These are phyloP conservation scores for Paramecium sonneborni DNA, from an alignment of 73 alveolate genomes.

Conservation along the genomic window DNA sequence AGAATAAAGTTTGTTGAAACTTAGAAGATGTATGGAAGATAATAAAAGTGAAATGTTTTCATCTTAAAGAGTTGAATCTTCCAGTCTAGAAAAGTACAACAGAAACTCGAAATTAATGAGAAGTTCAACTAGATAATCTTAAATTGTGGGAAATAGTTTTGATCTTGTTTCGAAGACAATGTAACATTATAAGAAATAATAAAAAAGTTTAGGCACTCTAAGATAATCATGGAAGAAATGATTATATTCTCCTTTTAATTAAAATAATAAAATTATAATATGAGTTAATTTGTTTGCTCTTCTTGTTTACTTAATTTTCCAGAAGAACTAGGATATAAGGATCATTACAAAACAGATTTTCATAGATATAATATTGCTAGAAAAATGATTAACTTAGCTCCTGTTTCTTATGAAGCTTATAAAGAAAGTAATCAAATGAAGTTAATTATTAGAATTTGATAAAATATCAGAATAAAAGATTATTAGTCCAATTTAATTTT, in stretches of 20 bases:
- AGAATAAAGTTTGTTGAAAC: background rate
- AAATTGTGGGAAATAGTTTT: background rate
- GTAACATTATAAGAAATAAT: background rate
- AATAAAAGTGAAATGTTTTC: background rate
- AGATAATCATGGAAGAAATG: constrained; percentile 29
- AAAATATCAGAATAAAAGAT: background rate
- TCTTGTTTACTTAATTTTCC: constrained; percentile 9
- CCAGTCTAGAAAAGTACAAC: background rate
- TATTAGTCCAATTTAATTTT: background rate
- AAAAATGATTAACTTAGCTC: constrained; percentile 3
- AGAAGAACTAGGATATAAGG: constrained; percentile 5
- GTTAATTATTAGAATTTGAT: constrained; percentile 26
- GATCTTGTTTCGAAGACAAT: background rate
- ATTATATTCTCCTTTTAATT: background rate
- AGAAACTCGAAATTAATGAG: background rate
- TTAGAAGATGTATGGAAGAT: background rate
- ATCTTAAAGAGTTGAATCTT: background rate
- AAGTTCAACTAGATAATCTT: background rate
- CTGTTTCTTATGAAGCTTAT: constrained; percentile 20
- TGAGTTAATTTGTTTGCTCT: constrained; percentile 34
- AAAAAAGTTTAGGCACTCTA: background rate
- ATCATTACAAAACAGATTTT: constrained; percentile 42
- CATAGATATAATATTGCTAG: constrained; percentile 53
- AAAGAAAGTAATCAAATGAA: background rate
- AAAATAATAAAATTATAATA: background rate